phyloP scores from a whole-genome alignment of 2,329 filamentous ascomycete species.

The Aspergillus nomiae region DNA sequence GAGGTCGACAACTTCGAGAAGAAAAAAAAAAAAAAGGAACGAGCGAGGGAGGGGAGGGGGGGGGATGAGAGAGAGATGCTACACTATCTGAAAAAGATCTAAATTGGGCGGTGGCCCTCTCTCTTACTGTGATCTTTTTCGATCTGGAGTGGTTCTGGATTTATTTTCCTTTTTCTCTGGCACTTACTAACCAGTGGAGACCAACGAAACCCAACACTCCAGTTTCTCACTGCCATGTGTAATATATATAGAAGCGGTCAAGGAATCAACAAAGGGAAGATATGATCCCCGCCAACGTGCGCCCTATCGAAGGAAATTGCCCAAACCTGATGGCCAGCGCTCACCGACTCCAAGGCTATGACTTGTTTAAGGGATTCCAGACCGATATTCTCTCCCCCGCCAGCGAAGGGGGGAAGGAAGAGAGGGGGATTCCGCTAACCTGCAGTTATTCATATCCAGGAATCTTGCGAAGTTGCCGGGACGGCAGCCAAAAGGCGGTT shows the following conservation, averaged over 20 bases:
- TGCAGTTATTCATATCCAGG: neutral
- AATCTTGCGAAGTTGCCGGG: conserved; percentile 12
- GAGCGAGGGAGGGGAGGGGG: neutral
- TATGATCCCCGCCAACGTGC: neutral
- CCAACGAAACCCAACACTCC: conserved; percentile 5
- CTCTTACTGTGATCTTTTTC: neutral
- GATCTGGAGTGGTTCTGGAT: neutral
- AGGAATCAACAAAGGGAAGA: conserved; percentile 3
- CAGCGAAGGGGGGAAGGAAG: neutral
- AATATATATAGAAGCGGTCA: conserved; percentile 15
- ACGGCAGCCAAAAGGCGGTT: conserved; percentile 20
- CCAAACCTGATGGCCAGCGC: neutral
- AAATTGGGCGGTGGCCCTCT: neutral
- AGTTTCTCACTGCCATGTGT: conserved; percentile 13
- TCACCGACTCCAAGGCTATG: conserved; percentile 12
- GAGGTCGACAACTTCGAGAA: neutral
- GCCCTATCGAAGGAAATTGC: neutral
- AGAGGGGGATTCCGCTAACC: neutral
- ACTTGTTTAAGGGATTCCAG: neutral
- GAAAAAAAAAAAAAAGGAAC: conserved; percentile 1
- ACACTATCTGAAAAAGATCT: neutral
- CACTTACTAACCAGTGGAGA: conserved; percentile 2
- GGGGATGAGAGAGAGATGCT: neutral
- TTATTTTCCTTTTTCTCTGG: neutral
- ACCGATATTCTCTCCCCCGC: conserved; percentile 3